Evolutionary conservation across 345 rosid species (phyloP), one percentile per base, ranked within the genome.

Genomic region (Hypericum androsaemum): DNA sequence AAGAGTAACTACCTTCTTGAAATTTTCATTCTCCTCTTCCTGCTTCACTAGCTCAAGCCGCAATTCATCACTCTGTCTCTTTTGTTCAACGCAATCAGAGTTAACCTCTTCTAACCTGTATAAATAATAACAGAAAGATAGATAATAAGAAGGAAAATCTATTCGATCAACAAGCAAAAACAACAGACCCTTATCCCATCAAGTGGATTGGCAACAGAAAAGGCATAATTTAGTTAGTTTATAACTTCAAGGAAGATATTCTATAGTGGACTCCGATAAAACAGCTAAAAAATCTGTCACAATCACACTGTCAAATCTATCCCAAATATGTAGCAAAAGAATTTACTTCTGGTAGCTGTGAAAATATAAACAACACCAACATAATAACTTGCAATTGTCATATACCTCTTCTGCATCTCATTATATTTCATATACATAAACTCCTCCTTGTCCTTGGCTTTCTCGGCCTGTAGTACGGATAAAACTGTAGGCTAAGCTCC

Each of bases 371-470:
- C 10, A 43, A 6, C 7, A 54, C 53, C 11, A 36, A 22, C 14
- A 13, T 10, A 47, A 41, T 22, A 52, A 9, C 36, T 15, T 13
- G 55, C 50, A 55, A 45, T 49, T 46, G 36, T 13, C 6, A 52
- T 52, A 51, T 75, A 88, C 95, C 94, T 80, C 47, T 53, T 69
- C 68, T 83, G 75, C 47, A 71, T 67, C 57, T 80, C 89, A 42
- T 64, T 59, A 56, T 75, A 80, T 66, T 77, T 77, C 69, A 64
- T 72, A 47, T 79, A 73, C 81, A 84, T 73, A 40, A 71, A 51
- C 73, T 88, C 99, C 68, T 82, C 87, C 47, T 86, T 76, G 59
- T 94, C 99, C 71, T 71, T 86, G 43, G 99, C 95, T 73, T 94
- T 94, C 67, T 94, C 99, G 52, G 95, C 95, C 99, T 94, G 72